Evolutionary conservation across 2,329 filamentous ascomycete genomes (phyloP).

Genomic region (Ophiostoma sp.): DNA sequence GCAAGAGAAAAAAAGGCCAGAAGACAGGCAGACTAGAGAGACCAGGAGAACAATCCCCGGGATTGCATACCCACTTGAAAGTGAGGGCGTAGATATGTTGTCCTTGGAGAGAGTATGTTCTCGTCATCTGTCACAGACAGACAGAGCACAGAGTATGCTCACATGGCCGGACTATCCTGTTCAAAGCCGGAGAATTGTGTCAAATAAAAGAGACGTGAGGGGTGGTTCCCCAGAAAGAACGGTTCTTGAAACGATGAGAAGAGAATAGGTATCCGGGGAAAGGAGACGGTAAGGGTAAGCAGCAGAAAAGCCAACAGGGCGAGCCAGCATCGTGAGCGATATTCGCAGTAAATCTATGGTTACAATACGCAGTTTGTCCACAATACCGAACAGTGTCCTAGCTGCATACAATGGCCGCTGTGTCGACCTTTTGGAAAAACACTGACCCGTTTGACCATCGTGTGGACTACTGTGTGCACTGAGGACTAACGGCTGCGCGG

Average conservation of each 20-base stretch:
- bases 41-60: neutral
- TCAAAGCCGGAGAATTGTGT: neutral
- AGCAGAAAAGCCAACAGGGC: neutral
- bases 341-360: too few species aligned
- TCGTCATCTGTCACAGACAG: too few species aligned
- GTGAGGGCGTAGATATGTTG: too few species aligned
- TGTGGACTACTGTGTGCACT: too few species aligned
- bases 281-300: neutral
- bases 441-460: neutral
- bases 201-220: neutral
- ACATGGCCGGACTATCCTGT: neutral
- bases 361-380: too few species aligned
- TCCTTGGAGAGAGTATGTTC: too few species aligned
- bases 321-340: too few species aligned
- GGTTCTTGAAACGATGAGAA: neutral
- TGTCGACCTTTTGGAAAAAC: neutral
- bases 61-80: neutral
- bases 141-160: too few species aligned
- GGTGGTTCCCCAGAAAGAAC: neutral
- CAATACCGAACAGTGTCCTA: too few species aligned
- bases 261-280: neutral
- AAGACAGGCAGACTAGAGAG: too few species aligned
- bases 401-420: neutral
- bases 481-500: neutral
- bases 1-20: neutral